Conservation (phyloP, 2,329 filamentous ascomycete species). For the Fusarium sp. region DNA sequence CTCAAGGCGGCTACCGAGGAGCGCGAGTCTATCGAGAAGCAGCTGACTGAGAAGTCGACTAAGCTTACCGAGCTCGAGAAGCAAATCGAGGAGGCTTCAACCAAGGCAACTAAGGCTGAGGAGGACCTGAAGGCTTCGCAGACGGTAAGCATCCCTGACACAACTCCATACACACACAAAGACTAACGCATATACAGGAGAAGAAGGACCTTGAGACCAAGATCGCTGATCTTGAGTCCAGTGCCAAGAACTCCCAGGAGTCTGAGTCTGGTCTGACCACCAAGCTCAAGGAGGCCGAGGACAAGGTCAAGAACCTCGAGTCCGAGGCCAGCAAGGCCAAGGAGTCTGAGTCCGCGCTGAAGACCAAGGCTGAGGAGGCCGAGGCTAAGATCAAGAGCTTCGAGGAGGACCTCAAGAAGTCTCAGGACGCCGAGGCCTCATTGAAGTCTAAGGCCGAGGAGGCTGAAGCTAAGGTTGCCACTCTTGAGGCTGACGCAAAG, state of each 20-base stretch:
- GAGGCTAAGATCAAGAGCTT: conserved; percentile 18
- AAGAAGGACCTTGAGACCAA: conserved; percentile 44
- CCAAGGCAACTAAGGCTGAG: conserved; percentile 56
- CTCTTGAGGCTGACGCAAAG: conserved; percentile 24
- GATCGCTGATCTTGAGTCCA: conserved; percentile 37
- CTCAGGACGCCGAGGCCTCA: conserved; percentile 29
- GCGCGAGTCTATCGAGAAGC: conserved; percentile 49
- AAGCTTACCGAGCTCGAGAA: conserved; percentile 52
- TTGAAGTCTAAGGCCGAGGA: conserved; percentile 40
- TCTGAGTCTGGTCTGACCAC: conserved; percentile 40
- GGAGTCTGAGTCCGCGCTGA: conserved; percentile 37
- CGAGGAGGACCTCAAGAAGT: conserved; percentile 26
- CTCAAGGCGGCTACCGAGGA: conserved; percentile 50
- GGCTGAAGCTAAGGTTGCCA: conserved; percentile 19
- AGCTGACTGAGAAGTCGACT: conserved; percentile 50
- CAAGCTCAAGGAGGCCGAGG: conserved; percentile 41
- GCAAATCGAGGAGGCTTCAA: conserved; percentile 54
- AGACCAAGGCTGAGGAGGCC: conserved; percentile 33
- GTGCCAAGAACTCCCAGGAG: conserved; percentile 37
- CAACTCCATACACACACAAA: not conserved
- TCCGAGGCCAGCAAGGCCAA: conserved; percentile 36
- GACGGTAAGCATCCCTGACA: conserved; percentile 47
- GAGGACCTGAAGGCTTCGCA: conserved; percentile 55
- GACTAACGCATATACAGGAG: conserved; percentile 43
- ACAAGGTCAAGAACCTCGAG: conserved; percentile 28